Percentiles rank a stretch among this genome's conserved stretches.
These are phyloP conservation scores for Theobroma grandiflorum DNA, from an alignment of 441 rosid species.

Conservation along the genomic window DNA sequence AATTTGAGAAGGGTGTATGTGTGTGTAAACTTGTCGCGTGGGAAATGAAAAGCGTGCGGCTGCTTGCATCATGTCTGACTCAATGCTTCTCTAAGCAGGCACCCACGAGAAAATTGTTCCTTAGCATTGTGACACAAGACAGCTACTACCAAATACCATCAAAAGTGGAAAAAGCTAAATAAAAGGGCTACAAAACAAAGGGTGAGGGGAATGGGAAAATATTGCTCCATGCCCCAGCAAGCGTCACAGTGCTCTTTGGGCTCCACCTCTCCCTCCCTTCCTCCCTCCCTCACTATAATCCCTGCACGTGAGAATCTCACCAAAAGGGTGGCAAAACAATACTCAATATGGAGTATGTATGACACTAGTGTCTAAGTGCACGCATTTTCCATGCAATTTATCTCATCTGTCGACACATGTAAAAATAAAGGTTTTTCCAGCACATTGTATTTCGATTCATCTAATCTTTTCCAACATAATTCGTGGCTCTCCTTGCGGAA, in stretches of 20 bases:
- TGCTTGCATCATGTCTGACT: constrained; percentile 81
- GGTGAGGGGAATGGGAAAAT: not conserved
- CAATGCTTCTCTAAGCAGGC: constrained; percentile 75
- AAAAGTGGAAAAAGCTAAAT: constrained; percentile 27
- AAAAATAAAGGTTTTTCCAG: not conserved
- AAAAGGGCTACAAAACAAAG: constrained; percentile 27
- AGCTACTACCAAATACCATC: constrained; percentile 59
- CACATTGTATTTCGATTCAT: constrained; percentile 1
- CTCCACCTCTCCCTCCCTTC: constrained; percentile 42
- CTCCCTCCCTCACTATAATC: constrained; percentile 20
- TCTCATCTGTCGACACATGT: not conserved
- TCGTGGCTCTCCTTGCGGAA: not conserved
- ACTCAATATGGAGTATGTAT: not conserved
- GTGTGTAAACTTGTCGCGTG: not conserved
- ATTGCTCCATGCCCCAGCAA: constrained; percentile 19
- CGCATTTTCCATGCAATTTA: not conserved
- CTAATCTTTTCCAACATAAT: constrained; percentile 12
- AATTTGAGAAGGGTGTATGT: not conserved
- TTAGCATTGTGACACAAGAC: constrained; percentile 57
- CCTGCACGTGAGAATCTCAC: constrained; percentile 27
- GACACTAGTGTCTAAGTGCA: not conserved
- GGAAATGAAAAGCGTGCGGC: constrained; percentile 31
- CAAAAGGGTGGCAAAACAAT: not conserved
- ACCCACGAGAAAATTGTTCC: constrained; percentile 45
- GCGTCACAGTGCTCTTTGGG: constrained; percentile 48